These are phyloP conservation scores for Fusarium agapanthi DNA, from an alignment of 2,329 filamentous ascomycete genomes.

Conservation along the genomic window DNA sequence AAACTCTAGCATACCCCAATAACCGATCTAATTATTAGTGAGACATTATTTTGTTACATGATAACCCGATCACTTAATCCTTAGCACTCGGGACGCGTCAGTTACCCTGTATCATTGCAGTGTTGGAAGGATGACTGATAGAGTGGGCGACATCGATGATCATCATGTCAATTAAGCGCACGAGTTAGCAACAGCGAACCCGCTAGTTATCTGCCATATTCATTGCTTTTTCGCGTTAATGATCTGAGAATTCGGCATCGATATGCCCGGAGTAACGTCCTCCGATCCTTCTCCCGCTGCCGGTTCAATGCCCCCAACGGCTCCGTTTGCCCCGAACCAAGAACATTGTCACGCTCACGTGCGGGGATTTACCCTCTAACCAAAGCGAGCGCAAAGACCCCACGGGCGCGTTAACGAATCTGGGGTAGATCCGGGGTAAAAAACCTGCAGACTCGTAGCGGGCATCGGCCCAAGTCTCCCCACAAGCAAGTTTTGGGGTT, in stretches of 20 bases:
- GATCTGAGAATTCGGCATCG: not conserved
- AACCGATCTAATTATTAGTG: too few species aligned
- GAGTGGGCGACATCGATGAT: rapidly evolving
- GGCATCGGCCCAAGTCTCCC: slow-evolving; percentile 19
- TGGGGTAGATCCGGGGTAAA: slow-evolving; percentile 36
- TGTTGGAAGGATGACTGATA: not conserved
- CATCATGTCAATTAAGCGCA: not conserved
- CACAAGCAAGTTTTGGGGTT: not conserved
- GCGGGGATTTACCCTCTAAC: not conserved
- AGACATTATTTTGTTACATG: too few species aligned
- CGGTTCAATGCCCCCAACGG: not conserved
- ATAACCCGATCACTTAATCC: not conserved
- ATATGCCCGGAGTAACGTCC: not conserved
- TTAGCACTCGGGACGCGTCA: rapidly evolving
- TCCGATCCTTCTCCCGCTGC: not conserved
- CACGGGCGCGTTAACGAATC: not conserved
- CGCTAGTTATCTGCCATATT: not conserved
- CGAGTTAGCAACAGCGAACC: rapidly evolving
- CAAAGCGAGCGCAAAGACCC: not conserved
- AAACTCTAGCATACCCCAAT: too few species aligned
- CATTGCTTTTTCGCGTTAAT: not conserved
- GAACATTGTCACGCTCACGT: not conserved
- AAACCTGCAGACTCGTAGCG: not conserved
- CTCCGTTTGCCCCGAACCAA: slow-evolving; percentile 17
- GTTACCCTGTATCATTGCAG: not conserved